These are phyloP conservation scores for Rosa lucieae DNA, from an alignment of 306 rosid genomes.

Conservation along the genomic window DNA sequence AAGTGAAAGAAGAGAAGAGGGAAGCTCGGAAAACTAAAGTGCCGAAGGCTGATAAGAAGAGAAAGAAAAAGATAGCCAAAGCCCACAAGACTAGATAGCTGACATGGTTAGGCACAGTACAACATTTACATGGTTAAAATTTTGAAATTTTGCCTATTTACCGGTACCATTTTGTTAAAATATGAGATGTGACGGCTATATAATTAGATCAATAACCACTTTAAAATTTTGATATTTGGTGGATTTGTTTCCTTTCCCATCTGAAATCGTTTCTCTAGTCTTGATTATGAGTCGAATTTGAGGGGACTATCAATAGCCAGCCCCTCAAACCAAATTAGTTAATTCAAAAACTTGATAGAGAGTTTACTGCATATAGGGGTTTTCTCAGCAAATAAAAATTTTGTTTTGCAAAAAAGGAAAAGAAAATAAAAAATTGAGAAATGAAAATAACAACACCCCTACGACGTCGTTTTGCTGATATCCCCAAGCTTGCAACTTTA, in stretches of 20 bases:
- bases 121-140: background rate
- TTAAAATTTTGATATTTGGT: too few relatives aligned
- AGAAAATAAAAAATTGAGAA: too few relatives aligned
- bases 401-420: too few relatives aligned
- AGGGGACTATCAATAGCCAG: too few relatives aligned
- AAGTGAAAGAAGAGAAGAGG: constrained; percentile 87
- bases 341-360: background rate
- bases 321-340: background rate
- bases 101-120: background rate
- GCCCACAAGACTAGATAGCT: constrained; percentile 60
- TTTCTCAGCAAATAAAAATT: too few relatives aligned
- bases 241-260: too few relatives aligned
- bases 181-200: background rate
- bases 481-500: background rate
- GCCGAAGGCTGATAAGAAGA: constrained; percentile 78
- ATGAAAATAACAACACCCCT: too few relatives aligned
- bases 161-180: too few relatives aligned
- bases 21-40: constrained; percentile 76
- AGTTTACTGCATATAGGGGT: too few relatives aligned
- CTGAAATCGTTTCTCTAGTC: background rate
- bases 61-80: constrained; percentile 75
- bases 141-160: background rate
- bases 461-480: background rate
- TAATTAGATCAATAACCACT: background rate
- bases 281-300: too few relatives aligned